Evolutionary conservation across 768 basidiomycete genomes (phyloP).

Genomic region (Podaxis rugospora): DNA sequence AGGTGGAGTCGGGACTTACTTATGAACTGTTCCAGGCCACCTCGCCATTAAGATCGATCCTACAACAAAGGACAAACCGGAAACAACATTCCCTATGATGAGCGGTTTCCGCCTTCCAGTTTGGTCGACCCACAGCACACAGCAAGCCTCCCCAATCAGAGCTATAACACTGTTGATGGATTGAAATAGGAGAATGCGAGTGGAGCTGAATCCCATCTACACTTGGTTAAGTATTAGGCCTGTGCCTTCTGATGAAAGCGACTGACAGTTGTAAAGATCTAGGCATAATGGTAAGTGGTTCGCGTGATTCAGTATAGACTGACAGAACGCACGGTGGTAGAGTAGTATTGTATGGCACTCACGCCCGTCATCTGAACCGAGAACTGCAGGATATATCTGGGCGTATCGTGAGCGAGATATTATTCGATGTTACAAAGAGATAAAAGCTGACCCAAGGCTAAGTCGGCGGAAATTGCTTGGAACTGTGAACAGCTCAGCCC

Average conservation of each 20-base stretch:
- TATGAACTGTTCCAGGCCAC: constrained; percentile 39
- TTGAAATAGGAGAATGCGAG: constrained; percentile 45
- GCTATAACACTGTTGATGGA: constrained; percentile 52
- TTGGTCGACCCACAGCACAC: constrained; percentile 40
- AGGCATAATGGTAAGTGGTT: background rate
- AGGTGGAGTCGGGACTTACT: constrained; percentile 22
- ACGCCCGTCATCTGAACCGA: constrained; percentile 61
- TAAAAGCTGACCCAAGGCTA: constrained; percentile 31
- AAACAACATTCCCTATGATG: constrained; percentile 37
- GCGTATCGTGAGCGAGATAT: constrained; percentile 9
- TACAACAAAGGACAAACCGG: constrained; percentile 38
- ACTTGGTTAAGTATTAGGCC: background rate
- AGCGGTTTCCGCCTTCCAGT: constrained; percentile 35
- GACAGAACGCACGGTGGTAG: constrained; percentile 29
- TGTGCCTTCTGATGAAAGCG: constrained; percentile 9
- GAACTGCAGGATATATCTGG: constrained; percentile 42
- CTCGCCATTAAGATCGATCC: constrained; percentile 40
- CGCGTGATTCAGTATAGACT: background rate
- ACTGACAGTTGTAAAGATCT: constrained; percentile 33
- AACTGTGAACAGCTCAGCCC: constrained; percentile 35
- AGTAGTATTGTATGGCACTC: constrained; percentile 53
- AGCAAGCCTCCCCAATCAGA: constrained; percentile 45
- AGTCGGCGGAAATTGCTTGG: constrained; percentile 44
- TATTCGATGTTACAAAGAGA: constrained; percentile 6
- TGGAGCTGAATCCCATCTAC: constrained; percentile 40